Evolutionary conservation across 306 rosid species (phyloP), one percentile per base, ranked within the genome.

Genomic region (Rosa lucieae): DNA sequence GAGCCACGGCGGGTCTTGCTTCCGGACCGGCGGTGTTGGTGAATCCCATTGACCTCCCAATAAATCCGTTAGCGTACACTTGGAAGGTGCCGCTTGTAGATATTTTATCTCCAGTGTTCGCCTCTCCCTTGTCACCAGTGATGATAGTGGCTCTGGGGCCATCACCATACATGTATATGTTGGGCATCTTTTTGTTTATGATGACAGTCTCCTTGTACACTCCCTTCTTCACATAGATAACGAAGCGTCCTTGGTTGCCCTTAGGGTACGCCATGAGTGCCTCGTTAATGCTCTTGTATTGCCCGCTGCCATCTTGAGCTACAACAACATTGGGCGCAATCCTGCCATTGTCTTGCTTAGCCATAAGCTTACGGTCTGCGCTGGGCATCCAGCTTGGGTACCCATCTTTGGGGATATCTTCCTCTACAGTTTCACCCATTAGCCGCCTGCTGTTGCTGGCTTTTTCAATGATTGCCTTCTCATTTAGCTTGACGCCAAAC

Each of bases 1-100:
- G 88, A 3, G 98, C 97, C 78, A 94, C 98, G 3, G 97, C 94
- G 72, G 91, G 98, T 70, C 89, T 93, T 8, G 88, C 92, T 2
- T 37, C 47, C 0, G 97, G 73, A 2, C 98, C 98, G 0, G 98
- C 98, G 0, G 90, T 89, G 94, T 93, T 93, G 26, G 47, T 67
- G 74, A 93, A 86, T 72, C 85, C 87, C 87, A 93, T 89, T 3
- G 77, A 52, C 84, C 86, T 86, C 40, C 72, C 85, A 0, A 91
- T 72, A 86, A 93, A 93, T 3, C 91, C 86, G 0, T 4, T 40
- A 6, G 46, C 76, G 6, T 49, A 72, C 10, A 72, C 76, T 32
- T 72, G 65, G 32, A 72, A 17, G 21, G 63, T 72, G 21, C 63
- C 76, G 18, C 76, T 72, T 55, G 96, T 92, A 80, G 82, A 61